Conservation (phyloP, 495 filamentous ascomycete species). For the Penicillium verhagenii region DNA sequence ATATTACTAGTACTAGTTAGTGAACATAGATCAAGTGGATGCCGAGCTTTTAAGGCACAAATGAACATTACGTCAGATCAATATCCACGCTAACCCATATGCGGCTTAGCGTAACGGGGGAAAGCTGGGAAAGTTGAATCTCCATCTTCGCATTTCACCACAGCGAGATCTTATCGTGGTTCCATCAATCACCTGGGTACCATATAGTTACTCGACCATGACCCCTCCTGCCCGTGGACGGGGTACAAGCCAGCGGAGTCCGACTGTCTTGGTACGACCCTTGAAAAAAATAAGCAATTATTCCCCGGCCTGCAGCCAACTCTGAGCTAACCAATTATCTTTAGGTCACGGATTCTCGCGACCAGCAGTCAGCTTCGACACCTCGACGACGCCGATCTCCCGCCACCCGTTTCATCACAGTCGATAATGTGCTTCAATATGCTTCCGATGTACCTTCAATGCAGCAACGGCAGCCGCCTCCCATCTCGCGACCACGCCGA, state of each 20-base stretch:
- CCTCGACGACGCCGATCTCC: slow-evolving; percentile 41
- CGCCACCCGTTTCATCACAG: slow-evolving; percentile 81
- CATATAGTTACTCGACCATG: slow-evolving; percentile 19
- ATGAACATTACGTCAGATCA: slow-evolving; percentile 3
- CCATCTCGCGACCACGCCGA: slow-evolving; percentile 52
- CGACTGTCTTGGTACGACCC: slow-evolving; percentile 52
- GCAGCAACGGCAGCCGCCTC: slow-evolving; percentile 75
- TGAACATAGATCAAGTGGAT: too few relatives aligned
- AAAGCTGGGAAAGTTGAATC: slow-evolving; percentile 6
- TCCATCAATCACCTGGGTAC: too few relatives aligned
- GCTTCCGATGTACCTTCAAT: slow-evolving; percentile 93
- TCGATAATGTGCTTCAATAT: slow-evolving; percentile 94
- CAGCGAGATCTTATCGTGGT: not conserved
- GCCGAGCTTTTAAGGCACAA: not conserved
- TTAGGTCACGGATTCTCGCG: slow-evolving; percentile 61
- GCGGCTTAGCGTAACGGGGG: not conserved
- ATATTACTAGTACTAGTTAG: too few relatives aligned
- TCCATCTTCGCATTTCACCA: not conserved
- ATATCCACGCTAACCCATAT: slow-evolving; percentile 3
- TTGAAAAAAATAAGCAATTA: slow-evolving; percentile 5
- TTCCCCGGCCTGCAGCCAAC: slow-evolving; percentile 4
- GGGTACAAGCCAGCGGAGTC: slow-evolving; percentile 49
- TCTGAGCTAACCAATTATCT: slow-evolving; percentile 13
- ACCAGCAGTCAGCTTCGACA: slow-evolving; percentile 39
- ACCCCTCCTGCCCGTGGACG: slow-evolving; percentile 37